phyloP scores from a whole-genome alignment of 225 moss, liverwort and hornwort species.

The Polytrichum formosum region DNA sequence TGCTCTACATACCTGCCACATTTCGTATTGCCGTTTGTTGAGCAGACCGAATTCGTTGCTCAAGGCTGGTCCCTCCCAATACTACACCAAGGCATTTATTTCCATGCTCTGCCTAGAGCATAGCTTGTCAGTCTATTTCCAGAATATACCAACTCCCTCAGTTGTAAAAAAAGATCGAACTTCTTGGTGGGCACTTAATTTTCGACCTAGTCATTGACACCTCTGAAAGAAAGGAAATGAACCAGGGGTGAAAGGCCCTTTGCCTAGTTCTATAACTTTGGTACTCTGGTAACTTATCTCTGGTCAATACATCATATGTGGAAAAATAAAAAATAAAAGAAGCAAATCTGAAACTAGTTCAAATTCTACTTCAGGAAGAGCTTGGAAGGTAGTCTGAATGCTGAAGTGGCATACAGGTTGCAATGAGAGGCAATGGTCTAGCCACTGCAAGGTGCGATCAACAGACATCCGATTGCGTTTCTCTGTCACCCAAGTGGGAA shows the following conservation, averaged over 20 bases:
- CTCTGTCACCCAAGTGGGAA: conserved; percentile 64
- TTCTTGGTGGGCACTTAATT: no score
- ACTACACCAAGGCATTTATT: conserved; percentile 74
- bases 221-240: no score
- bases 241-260: no score
- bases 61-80: conserved; percentile 60
- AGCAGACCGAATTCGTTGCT: conserved; percentile 79
- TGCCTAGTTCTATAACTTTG: no score
- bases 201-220: no score
- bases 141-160: not conserved
- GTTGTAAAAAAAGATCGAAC: no score
- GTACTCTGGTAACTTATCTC: no score
- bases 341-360: no score
- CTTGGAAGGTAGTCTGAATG: no score
- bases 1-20: conserved; percentile 55
- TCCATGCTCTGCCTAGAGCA: conserved; percentile 54
- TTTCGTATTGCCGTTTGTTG: conserved; percentile 67
- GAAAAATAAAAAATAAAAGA: no score
- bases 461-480: conserved; percentile 86
- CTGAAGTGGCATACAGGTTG: conserved; percentile 62
- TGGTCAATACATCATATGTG: no score
- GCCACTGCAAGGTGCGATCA: conserved; percentile 87
- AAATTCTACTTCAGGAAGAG: no score
- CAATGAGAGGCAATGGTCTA: conserved; percentile 94
- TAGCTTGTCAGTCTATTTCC: conserved; percentile 19